Evolutionary conservation across 1,139 yeast species (phyloP), one percentile per base, ranked within the genome.

Genomic region (Kodamaea derodonti): DNA sequence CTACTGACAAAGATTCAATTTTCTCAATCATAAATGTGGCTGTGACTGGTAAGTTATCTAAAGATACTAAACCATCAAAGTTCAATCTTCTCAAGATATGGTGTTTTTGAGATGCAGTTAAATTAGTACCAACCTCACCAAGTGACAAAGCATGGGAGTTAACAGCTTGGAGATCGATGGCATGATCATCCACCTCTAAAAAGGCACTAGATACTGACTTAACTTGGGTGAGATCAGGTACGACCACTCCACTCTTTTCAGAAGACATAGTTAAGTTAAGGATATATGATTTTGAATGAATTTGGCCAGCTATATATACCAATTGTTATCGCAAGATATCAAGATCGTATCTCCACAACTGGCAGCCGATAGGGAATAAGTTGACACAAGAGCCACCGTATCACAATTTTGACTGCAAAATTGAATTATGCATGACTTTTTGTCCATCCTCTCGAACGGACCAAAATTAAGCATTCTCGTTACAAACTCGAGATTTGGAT

Each of bases 41-140:
- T 12, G 50, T 46, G 9, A 52, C 40, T 3, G 69, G 69, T 30
- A 65, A 51, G 32, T 62, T 58, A 5, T 58, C 62, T 31, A 56
- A 45, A 11, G 49, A 34, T 1, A 43, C 34, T 39, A 58, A 57
- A 16, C 56, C 54, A 27, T 54, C 63, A 33, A 48, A 52, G 38
- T 52, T 52, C 34, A 61, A 49, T 34, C 64, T 48, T 33, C 39
- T 51, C 40, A 61, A 52, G 17, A 61, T 49, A 41, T 45, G 31
- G 14, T 30, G 30, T 37, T 62, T 61, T 36, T 62, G 64, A 10
- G 46, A 54, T 3, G 45, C 24, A 15, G 62, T 52, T 17, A 62
- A 47, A 32, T 48, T 39, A 30, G 52, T 14, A 54, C 58, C 66
- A 12, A 62, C 52, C 10, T 53, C 56, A 15, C 46, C 49, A 28